Evolutionary conservation across 495 filamentous ascomycete species (phyloP).

Genomic region (Tetracladium marchalianum): DNA sequence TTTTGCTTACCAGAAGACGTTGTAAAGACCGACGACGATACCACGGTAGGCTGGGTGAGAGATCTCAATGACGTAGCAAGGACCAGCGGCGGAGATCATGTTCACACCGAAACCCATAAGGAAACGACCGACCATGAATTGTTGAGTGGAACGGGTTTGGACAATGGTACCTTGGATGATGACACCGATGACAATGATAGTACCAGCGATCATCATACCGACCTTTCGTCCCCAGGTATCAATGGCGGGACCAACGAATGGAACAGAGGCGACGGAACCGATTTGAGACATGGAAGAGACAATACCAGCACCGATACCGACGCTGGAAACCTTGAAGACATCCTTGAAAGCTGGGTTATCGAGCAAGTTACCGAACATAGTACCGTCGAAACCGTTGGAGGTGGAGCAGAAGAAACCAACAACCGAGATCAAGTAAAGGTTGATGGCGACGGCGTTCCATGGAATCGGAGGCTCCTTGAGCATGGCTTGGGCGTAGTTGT

Average conservation of each 20-base stretch:
- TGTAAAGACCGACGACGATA: slow-evolving; percentile 53
- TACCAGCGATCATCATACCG: slow-evolving; percentile 41
- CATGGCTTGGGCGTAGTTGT: slow-evolving; percentile 22
- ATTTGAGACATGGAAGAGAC: slow-evolving; percentile 16
- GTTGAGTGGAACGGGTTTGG: slow-evolving; percentile 12
- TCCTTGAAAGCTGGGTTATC: slow-evolving; percentile 15
- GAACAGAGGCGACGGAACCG: slow-evolving; percentile 14
- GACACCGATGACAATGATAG: slow-evolving; percentile 40
- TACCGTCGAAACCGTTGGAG: slow-evolving; percentile 47
- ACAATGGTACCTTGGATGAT: slow-evolving; percentile 31
- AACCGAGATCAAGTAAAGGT: slow-evolving; percentile 24
- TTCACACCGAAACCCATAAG: slow-evolving; percentile 65
- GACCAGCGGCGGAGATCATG: slow-evolving; percentile 57
- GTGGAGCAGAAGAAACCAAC: slow-evolving; percentile 31
- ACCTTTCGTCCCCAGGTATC: slow-evolving; percentile 32
- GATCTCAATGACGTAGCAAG: slow-evolving; percentile 65
- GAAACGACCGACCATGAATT: slow-evolving; percentile 69
- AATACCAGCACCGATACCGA: slow-evolving; percentile 14
- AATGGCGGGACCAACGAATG: slow-evolving; percentile 25
- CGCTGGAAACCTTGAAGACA: slow-evolving; percentile 14
- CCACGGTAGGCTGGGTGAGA: slow-evolving; percentile 63
- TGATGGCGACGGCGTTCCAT: slow-evolving; percentile 23
- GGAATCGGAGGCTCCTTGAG: slow-evolving; percentile 23
- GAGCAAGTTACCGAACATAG: slow-evolving; percentile 27
- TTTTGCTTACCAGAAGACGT: slow-evolving; percentile 36